These are phyloP conservation scores for Pleurotus salmoneostramineus DNA, from an alignment of 768 basidiomycete species.

Conservation along the genomic window DNA sequence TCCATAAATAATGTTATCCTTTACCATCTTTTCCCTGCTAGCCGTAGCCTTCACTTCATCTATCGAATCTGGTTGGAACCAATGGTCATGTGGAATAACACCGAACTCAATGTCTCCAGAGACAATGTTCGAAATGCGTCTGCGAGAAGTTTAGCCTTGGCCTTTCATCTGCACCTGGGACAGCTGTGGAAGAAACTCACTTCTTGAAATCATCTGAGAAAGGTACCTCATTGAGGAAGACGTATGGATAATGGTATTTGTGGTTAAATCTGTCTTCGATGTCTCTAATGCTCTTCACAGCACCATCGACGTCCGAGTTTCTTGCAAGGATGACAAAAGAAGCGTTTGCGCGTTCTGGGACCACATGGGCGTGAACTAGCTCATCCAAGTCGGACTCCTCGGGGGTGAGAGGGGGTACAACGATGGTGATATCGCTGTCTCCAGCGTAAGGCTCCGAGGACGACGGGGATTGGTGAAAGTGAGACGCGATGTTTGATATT, in stretches of 20 bases:
- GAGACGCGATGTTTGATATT: slow-evolving; percentile 16
- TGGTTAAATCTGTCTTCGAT: slow-evolving; percentile 84
- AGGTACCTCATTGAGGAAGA: slow-evolving; percentile 79
- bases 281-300: slow-evolving; percentile 65
- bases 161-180: not conserved
- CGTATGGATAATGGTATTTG: slow-evolving; percentile 75
- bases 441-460: not conserved
- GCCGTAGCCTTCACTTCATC: slow-evolving; percentile 64
- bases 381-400: not conserved
- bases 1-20: slow-evolving; percentile 39
- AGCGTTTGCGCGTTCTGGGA: slow-evolving; percentile 28
- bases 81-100: slow-evolving; percentile 62
- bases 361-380: not conserved
- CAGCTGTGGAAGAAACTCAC: slow-evolving; percentile 27
- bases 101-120: slow-evolving; percentile 44
- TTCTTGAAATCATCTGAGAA: slow-evolving; percentile 75
- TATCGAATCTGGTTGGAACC: slow-evolving; percentile 77
- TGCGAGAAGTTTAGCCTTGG: not conserved
- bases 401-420: not conserved
- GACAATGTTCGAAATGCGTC: not conserved
- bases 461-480: not conserved
- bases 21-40: slow-evolving; percentile 58
- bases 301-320: slow-evolving; percentile 60
- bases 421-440: not conserved
- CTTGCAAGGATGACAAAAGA: slow-evolving; percentile 54